Evolutionary conservation across 345 rosid genomes (phyloP).

Genomic region (Turnera subulata): DNA sequence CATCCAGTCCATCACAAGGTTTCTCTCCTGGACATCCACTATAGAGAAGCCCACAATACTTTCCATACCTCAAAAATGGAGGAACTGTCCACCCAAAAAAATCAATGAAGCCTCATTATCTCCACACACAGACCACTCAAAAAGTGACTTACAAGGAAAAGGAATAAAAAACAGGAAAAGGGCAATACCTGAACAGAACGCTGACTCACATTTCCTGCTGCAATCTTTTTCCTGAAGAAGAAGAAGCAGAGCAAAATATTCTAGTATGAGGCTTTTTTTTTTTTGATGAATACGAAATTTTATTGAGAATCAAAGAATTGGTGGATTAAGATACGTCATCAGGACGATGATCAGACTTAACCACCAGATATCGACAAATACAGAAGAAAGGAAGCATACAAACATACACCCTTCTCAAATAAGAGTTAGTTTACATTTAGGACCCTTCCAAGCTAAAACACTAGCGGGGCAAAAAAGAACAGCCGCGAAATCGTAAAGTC

Average conservation of each 20-base stretch:
- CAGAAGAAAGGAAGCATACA: too few species aligned
- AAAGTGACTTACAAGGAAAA: not conserved
- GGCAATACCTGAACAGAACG: slow-evolving; percentile 62
- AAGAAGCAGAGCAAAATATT: not conserved
- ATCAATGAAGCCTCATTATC: not conserved
- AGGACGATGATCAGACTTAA: too few species aligned
- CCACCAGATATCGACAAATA: not conserved
- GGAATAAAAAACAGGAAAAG: not conserved
- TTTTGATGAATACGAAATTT: too few species aligned
- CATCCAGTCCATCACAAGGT: slow-evolving; percentile 92
- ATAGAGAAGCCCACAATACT: slow-evolving; percentile 82
- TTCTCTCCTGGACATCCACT: slow-evolving; percentile 91
- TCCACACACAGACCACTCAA: not conserved
- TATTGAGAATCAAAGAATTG: too few species aligned
- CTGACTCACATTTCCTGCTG: slow-evolving; percentile 83
- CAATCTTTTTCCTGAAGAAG: slow-evolving; percentile 61
- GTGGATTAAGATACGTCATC: too few species aligned
- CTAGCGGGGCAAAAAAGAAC: too few species aligned
- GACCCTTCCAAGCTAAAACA: too few species aligned
- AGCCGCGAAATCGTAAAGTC: too few species aligned
- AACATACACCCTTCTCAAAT: too few species aligned
- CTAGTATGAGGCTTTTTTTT: not conserved
- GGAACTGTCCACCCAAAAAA: slow-evolving; percentile 45
- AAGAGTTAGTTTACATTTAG: too few species aligned
- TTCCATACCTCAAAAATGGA: slow-evolving; percentile 83